Evolutionary conservation across 257 asterid genomes (phyloP).

Genomic region (Anisodus acutangulus): DNA sequence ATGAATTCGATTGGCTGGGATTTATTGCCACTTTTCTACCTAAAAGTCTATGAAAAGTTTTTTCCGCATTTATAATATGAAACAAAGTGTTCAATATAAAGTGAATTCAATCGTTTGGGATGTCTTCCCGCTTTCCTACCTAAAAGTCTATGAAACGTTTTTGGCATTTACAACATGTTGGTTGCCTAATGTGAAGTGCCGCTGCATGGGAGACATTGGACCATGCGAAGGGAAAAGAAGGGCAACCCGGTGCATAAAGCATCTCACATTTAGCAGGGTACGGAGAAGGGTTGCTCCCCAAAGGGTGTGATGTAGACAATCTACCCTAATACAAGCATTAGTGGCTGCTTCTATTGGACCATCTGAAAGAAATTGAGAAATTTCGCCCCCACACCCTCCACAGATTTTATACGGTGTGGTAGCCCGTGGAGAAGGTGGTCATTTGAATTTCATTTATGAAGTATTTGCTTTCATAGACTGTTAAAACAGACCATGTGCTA

Average conservation of each 20-base stretch:
- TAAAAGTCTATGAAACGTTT: not conserved
- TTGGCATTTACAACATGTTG: not conserved
- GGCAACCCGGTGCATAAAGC: too few species aligned
- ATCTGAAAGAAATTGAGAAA: not conserved
- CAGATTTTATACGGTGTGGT: not conserved
- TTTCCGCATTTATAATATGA: not conserved
- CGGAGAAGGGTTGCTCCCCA: too few species aligned
- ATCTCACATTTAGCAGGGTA: too few species aligned
- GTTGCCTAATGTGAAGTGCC: constrained; percentile 10
- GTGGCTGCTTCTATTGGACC: too few species aligned
- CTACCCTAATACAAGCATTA: too few species aligned
- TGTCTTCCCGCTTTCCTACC: not conserved
- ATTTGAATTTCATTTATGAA: constrained; percentile 15
- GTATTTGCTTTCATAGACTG: constrained; percentile 12
- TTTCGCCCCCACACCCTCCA: not conserved
- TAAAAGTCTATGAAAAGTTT: not conserved
- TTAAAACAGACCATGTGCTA: constrained; percentile 6
- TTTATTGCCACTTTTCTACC: constrained; percentile 7
- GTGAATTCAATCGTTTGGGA: not conserved
- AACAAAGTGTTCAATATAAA: constrained; percentile 2
- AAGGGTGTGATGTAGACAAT: too few species aligned
- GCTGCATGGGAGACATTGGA: not conserved
- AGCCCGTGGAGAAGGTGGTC: not conserved
- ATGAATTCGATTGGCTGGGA: not conserved
- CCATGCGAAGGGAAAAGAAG: not conserved